Evolutionary conservation across 805 yeast species (phyloP).

Genomic region (Ogataea siamensis): DNA sequence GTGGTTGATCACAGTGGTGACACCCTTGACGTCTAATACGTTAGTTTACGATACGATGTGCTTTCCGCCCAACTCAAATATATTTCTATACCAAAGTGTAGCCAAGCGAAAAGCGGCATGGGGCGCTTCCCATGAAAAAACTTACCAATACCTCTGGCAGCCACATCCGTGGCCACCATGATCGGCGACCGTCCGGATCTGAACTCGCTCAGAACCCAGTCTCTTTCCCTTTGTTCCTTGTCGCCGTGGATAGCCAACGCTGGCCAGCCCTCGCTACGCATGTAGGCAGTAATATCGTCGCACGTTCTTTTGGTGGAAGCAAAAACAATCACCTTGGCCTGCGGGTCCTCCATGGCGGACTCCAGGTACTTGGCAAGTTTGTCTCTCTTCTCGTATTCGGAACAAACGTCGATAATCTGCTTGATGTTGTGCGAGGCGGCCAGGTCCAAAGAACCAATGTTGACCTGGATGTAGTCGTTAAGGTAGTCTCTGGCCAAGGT

Average conservation of each 20-base stretch:
- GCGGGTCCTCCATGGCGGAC: conserved; percentile 66
- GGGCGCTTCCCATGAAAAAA: conserved; percentile 30
- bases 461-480: conserved; percentile 92
- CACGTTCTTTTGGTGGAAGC: conserved; percentile 98
- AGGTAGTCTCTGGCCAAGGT: conserved; percentile 88
- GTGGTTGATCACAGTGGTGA: conserved; percentile 86
- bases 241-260: conserved; percentile 99
- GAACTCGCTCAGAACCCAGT: conserved; percentile 95
- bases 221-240: conserved; percentile 96
- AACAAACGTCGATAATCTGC: conserved; percentile 86
- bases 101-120: conserved; percentile 12
- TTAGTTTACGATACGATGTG: conserved; percentile 17
- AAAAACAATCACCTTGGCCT: conserved; percentile 80
- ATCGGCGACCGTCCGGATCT: conserved; percentile 89
- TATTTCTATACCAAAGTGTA: conserved; percentile 12
- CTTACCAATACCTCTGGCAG: conserved; percentile 99
- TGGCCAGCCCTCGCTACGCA: conserved; percentile 98
- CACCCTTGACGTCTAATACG: conserved; percentile 89
- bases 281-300: conserved; percentile 87
- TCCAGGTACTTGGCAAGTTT: conserved; percentile 80
- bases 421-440: conserved; percentile 96
- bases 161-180: conserved; percentile 99
- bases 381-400: conserved; percentile 94
- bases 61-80: conserved; percentile 10
- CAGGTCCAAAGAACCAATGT: conserved; percentile 91